Evolutionary conservation across 768 basidiomycete species (phyloP).

Genomic region (Chalciporus piperatus): DNA sequence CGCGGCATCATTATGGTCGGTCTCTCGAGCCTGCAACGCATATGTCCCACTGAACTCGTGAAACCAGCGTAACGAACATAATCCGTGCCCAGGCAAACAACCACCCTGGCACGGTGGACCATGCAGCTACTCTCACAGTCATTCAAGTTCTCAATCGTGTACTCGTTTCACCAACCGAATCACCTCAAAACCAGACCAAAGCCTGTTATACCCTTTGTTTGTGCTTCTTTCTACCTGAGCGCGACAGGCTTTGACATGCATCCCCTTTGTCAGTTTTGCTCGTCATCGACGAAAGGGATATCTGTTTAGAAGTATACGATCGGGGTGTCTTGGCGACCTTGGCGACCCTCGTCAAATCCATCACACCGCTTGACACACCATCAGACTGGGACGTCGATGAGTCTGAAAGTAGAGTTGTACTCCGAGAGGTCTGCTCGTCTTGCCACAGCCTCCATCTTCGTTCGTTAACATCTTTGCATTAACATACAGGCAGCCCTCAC

Average conservation of each 20-base stretch:
- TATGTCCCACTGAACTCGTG: background rate
- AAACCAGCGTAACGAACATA: conserved; percentile 55
- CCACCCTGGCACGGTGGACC: conserved; percentile 37
- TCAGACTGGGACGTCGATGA: conserved; percentile 68
- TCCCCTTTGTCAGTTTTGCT: conserved; percentile 49
- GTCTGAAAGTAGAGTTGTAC: conserved; percentile 48
- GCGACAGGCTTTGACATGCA: background rate
- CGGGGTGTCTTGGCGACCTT: conserved; percentile 62
- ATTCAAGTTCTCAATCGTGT: conserved; percentile 68
- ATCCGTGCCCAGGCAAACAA: conserved; percentile 47
- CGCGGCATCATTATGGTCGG: conserved; percentile 68
- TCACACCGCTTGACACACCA: conserved; percentile 47
- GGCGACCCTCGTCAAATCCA: conserved; percentile 45
- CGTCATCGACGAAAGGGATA: conserved; percentile 63
- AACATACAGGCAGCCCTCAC: conserved; percentile 63
- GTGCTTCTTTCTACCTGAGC: conserved; percentile 23
- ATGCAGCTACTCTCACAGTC: conserved; percentile 52
- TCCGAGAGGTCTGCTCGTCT: conserved; percentile 57
- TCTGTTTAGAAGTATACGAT: conserved; percentile 71
- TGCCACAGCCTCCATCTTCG: background rate
- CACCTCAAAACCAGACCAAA: conserved; percentile 48
- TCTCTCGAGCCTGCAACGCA: background rate
- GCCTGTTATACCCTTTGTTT: conserved; percentile 77
- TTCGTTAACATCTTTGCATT: background rate
- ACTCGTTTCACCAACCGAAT: conserved; percentile 43